Evolutionary conservation across 805 yeast genomes (phyloP), one percentile per base, ranked within the genome.

Genomic region (Saccharomycopsis lassenensis): DNA sequence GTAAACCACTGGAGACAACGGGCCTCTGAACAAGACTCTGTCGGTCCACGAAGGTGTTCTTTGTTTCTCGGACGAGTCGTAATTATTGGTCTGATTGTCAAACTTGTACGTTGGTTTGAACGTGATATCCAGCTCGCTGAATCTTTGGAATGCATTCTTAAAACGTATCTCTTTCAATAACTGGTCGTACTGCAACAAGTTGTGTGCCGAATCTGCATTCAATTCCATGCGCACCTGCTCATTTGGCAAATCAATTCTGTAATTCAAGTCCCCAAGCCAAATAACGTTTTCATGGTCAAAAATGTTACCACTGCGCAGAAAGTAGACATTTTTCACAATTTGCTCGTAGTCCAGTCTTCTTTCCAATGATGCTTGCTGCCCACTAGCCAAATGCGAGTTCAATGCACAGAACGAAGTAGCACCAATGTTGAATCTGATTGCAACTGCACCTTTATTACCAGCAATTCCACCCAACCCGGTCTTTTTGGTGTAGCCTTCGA

Each of bases 31-130:
- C 32, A 89, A 59, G 22, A 89, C 76, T 39, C 98, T 62, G 59
- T 91, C 99, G 2, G 97, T 87, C 98, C 98, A 91, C 0, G 98
- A 93, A 1, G 98, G 99, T 8, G 83, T 76, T 44, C 99, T 71
- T 56, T 76, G 77, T 56, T 91, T 91, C 50, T 89, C 97, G 27
- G 93, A 77, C 0, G 94, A 71, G 54, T 91, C 99, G 53, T 87
- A 91, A 2, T 52, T 58, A 31, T 69, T 71, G 0, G 94, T 79
- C 4, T 94, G 93, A 33, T 83, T 80, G 52, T 91, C 94, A 54
- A 79, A 91, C 53, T 91, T 91, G 58, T 91, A 91, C 0, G 99
- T 91, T 4, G 99, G 99, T 5, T 79, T 69, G 50, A 91, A 89
- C 14, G 59, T 62, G 30, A 91, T 80, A 34, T 72, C 79, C 64